Evolutionary conservation across 768 basidiomycete genomes (phyloP).

Genomic region (Hericium coralloides): DNA sequence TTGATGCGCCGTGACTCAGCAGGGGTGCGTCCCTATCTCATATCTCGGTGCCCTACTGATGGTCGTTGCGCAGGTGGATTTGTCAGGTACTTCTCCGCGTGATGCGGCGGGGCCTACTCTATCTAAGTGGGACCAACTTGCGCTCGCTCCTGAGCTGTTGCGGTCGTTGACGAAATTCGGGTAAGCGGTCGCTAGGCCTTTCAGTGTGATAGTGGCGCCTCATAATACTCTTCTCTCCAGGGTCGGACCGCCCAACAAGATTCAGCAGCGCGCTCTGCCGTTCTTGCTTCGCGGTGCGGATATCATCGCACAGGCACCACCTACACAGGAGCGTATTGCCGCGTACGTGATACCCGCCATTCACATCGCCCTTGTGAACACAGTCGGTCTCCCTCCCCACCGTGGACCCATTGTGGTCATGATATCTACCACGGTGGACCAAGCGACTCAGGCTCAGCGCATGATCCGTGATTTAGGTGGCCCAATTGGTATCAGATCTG

Average conservation of each 20-base stretch:
- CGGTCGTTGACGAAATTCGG: constrained; percentile 90
- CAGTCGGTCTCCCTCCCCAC: constrained; percentile 44
- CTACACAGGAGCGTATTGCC: constrained; percentile 96
- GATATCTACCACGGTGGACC: constrained; percentile 97
- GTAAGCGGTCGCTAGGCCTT: constrained; percentile 35
- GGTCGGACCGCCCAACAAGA: constrained; percentile 97
- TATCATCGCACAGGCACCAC: constrained; percentile 97
- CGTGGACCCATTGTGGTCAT: constrained; percentile 86
- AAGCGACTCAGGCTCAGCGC: constrained; percentile 93
- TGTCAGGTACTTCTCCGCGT: constrained; percentile 44
- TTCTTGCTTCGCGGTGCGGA: constrained; percentile 91
- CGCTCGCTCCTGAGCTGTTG: constrained; percentile 78
- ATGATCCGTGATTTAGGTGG: constrained; percentile 94
- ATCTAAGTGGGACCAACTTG: constrained; percentile 94
- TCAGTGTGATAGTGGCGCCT: not conserved
- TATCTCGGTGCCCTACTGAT: constrained; percentile 6
- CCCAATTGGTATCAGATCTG: constrained; percentile 85
- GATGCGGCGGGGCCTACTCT: constrained; percentile 66
- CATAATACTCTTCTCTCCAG: constrained; percentile 29
- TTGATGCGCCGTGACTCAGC: constrained; percentile 53
- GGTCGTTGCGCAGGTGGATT: constrained; percentile 33
- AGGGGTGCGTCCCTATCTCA: constrained; percentile 1
- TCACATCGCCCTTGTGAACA: constrained; percentile 66
- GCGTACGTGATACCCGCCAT: constrained; percentile 93
- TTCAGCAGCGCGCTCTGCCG: constrained; percentile 93